These are phyloP conservation scores for Filobasidium wieringae DNA, from an alignment of 768 basidiomycete genomes.

Conservation along the genomic window DNA sequence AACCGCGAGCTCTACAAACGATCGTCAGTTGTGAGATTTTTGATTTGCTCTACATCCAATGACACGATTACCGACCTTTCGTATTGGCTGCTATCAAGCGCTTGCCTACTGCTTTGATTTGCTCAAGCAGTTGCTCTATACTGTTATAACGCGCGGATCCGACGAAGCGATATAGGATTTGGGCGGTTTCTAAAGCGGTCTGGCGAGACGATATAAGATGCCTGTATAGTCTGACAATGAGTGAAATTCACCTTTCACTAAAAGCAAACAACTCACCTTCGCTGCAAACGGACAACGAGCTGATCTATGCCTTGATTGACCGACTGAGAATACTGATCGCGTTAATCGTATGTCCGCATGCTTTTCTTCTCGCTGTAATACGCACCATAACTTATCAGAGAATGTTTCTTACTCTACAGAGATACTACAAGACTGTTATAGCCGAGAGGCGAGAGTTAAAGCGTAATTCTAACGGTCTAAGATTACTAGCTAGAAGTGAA, in stretches of 20 bases:
- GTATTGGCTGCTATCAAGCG: slow-evolving; percentile 81
- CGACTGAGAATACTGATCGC: slow-evolving; percentile 1
- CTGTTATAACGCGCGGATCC: slow-evolving; percentile 73
- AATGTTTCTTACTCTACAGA: too few relatives aligned
- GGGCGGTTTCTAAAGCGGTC: slow-evolving; percentile 77
- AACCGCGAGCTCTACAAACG: slow-evolving; percentile 70
- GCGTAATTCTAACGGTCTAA: too few relatives aligned
- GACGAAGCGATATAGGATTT: slow-evolving; percentile 78
- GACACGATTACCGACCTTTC: slow-evolving; percentile 55
- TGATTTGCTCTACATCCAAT: slow-evolving; percentile 5
- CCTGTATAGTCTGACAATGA: slow-evolving; percentile 42
- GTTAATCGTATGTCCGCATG: not conserved
- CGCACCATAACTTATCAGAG: too few relatives aligned
- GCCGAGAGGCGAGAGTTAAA: too few relatives aligned
- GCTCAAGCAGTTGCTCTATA: slow-evolving; percentile 68
- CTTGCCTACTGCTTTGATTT: slow-evolving; percentile 67
- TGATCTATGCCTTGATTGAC: slow-evolving; percentile 14
- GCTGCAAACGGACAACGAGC: slow-evolving; percentile 8
- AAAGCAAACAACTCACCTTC: slow-evolving; percentile 2
- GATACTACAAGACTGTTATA: too few relatives aligned
- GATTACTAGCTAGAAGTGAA: too few relatives aligned
- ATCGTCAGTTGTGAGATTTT: not conserved
- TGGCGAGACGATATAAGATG: slow-evolving; percentile 83
- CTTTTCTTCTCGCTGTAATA: not conserved
- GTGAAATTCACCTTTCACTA: not conserved